A percentile compares a stretch with the other conserved stretches of the same genome.
phyloP scores from a whole-genome alignment of 306 rosid species.

The Vicia sativa region DNA sequence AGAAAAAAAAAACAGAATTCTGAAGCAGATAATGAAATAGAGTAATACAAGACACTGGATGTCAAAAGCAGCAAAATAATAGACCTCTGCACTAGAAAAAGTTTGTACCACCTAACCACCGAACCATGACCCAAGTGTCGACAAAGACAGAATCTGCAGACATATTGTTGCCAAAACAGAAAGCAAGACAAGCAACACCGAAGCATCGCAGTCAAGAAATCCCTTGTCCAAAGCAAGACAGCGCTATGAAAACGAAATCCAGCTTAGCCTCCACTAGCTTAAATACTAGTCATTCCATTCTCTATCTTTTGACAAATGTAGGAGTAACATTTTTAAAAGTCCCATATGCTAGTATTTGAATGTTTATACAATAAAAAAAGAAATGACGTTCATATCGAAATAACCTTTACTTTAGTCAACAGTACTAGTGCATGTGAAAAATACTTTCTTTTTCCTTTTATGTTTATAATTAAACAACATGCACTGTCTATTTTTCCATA shows the following conservation, averaged over 20 bases:
- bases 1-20: background rate
- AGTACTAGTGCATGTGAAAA: background rate
- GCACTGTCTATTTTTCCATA: background rate
- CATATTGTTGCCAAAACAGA: background rate
- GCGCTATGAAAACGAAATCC: background rate
- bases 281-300: background rate
- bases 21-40: background rate
- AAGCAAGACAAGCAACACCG: conserved; percentile 6
- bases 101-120: background rate
- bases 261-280: background rate
- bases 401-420: background rate
- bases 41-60: background rate
- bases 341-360: background rate
- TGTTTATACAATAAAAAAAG: background rate
- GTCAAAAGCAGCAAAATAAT: conserved; percentile 5
- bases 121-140: conserved; percentile 1
- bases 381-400: too few species aligned
- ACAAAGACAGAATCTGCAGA: background rate
- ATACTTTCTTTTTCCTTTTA: background rate
- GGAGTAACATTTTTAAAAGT: background rate
- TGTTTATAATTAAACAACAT: background rate
- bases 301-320: background rate
- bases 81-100: background rate
- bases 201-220: background rate
- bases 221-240: background rate